Conservation (phyloP, 1,284 basidiomycete species). For the Salmacisia buchloeana region DNA sequence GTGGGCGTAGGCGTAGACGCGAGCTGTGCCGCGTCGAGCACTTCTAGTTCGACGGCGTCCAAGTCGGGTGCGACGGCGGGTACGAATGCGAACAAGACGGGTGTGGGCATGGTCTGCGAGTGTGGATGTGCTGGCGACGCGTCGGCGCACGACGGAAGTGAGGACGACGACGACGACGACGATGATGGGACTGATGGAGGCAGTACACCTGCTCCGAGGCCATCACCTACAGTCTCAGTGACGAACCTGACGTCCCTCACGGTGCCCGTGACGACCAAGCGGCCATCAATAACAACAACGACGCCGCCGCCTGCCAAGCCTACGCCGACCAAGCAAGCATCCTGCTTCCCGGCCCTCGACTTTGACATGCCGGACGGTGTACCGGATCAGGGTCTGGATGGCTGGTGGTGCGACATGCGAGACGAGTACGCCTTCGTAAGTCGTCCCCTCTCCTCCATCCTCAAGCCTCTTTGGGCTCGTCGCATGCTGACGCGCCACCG, state of each 20-base stretch:
- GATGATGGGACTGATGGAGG: background rate
- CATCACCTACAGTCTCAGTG: background rate
- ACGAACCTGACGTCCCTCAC: background rate
- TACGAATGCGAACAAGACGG: background rate
- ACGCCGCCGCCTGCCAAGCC: background rate
- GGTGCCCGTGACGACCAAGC: no score
- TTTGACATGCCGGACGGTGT: slow-evolving; percentile 19
- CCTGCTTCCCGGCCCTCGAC: slow-evolving; percentile 21
- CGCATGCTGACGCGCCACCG: background rate
- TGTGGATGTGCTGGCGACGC: background rate
- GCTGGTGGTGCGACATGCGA: slow-evolving; percentile 20
- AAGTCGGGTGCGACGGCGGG: background rate
- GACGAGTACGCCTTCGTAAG: slow-evolving; percentile 24
- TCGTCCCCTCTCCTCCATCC: background rate
- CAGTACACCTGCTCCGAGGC: no score
- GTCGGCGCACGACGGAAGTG: background rate
- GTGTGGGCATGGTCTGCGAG: background rate
- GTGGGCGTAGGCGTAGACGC: no score
- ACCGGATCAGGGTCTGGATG: slow-evolving; percentile 10
- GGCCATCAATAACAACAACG: background rate
- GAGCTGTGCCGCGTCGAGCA: background rate
- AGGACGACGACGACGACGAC: background rate
- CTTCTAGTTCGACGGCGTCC: background rate
- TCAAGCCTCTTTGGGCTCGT: background rate
- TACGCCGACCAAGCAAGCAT: background rate